Evolutionary conservation across 352 stramenopile genomes (phyloP), one percentile per base, ranked within the genome.

Genomic region (Phytophthora uliginosa): DNA sequence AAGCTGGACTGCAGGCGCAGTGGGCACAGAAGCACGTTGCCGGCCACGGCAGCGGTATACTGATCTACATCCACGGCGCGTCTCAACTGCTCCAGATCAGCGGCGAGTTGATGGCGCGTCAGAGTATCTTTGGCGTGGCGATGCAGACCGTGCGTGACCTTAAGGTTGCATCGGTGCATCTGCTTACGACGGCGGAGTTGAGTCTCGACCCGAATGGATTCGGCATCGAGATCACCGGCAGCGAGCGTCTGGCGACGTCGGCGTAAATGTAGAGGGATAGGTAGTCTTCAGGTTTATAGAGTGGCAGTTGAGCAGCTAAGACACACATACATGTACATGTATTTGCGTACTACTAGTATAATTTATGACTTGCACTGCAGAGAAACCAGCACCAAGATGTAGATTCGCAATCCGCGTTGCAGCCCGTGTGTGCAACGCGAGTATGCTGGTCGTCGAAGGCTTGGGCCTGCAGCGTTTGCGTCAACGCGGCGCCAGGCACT

Each of bases 101-200:
- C 50, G 85, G 86, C n/a, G 83, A 92, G 63, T 63, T 93, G 57
- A 95, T 95, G 88, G 86, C 85, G 48, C 76, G 81, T 33, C 86
- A 94, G 72, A 93, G 84, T 72, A 91, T 95, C 68, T 94, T 95
- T 60, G 86, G 84, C 51, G 84, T 94, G 75, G 82, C 79, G 58
- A 84, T 92, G 79, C 88, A 95, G 73, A 82, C 93, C 51, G 78
- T 82, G 28, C 72, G 75, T 3, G 77, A 91, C 31, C 55, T 93
- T 36, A 75, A 85, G 33, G 80, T 86, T 28, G 64, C 28, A 5
- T 94, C 86, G 20, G 78, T 92, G 40, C 54, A 66, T 51, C 71
- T 94, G 60, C 62, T 94, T 18, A 77, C 79, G 9, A 75, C 71
- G 34, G 56, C 63, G 1, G 63, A 81, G 20, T 69, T 51, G 17